Evolutionary conservation across 495 filamentous ascomycete genomes (phyloP).

Genomic region (Darksidea phi): DNA sequence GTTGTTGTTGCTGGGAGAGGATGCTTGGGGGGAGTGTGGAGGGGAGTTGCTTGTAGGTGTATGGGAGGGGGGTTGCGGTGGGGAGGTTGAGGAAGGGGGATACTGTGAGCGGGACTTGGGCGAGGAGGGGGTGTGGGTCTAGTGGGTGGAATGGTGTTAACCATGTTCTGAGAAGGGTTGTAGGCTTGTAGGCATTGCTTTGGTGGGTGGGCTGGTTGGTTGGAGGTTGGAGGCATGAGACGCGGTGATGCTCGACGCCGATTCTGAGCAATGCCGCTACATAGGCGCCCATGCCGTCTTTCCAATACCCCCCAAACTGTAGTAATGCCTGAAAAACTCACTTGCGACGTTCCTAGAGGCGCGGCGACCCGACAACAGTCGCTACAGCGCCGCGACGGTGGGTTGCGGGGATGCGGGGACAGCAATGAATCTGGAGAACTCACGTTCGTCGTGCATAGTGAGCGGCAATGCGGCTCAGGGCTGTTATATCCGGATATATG

Average conservation of each 20-base stretch:
- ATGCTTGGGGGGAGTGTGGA: conserved; percentile 79
- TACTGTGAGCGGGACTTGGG: conserved; percentile 87
- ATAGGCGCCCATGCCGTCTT: no score
- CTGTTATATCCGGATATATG: background rate
- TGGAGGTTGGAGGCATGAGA: background rate
- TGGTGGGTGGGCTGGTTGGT: background rate
- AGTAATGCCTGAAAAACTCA: no score
- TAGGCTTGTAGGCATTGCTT: background rate
- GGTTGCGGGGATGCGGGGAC: conserved; percentile 11
- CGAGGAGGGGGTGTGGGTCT: conserved; percentile 84
- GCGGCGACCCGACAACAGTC: background rate
- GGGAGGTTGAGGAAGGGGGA: conserved; percentile 94
- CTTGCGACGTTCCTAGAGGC: background rate
- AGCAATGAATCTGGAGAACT: conserved; percentile 9
- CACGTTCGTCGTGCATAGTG: conserved; percentile 39
- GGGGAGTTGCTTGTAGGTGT: conserved; percentile 87
- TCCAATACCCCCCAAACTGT: no score
- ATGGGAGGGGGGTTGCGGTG: conserved; percentile 84
- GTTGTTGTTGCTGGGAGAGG: conserved; percentile 49
- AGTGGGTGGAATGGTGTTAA: conserved; percentile 7
- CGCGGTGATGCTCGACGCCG: no score
- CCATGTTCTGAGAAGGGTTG: background rate
- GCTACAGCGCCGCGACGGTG: background rate
- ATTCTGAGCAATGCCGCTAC: no score
- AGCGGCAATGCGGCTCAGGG: conserved; percentile 17